Conservation (phyloP, 208 protist species). For the Trypanosoma platydactyli region DNA sequence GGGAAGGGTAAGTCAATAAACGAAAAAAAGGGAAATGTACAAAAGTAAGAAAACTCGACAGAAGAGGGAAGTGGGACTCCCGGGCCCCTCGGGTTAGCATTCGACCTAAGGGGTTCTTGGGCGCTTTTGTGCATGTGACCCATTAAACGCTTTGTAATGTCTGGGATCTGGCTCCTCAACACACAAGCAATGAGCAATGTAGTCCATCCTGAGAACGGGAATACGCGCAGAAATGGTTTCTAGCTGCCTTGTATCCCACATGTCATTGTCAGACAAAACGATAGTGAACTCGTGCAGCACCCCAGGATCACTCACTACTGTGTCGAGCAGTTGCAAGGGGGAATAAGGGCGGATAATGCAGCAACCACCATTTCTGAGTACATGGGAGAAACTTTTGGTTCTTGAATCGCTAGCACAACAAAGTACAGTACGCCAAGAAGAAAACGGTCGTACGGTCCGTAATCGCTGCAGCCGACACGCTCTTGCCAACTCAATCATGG, state of each 20-base stretch:
- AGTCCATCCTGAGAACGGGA: constrained; percentile 56
- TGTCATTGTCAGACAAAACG: constrained; percentile 56
- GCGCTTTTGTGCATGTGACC: constrained; percentile 22
- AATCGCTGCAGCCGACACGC: constrained; percentile 48
- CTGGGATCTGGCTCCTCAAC: constrained; percentile 24
- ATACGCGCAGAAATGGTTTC: constrained; percentile 26
- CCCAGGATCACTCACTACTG: background rate
- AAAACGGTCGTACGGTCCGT: constrained; percentile 36
- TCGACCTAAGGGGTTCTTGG: background rate
- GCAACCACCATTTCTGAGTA: constrained; percentile 60
- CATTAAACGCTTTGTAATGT: constrained; percentile 30
- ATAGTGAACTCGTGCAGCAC: constrained; percentile 15
- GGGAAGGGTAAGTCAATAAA: constrained; percentile 9
- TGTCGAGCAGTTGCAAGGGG: constrained; percentile 8
- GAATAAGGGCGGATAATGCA: constrained; percentile 6
- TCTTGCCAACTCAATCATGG: constrained; percentile 37
- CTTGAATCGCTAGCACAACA: constrained; percentile 40
- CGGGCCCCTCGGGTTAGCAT: too few relatives aligned
- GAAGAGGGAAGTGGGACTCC: too few relatives aligned
- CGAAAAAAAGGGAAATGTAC: constrained; percentile 8
- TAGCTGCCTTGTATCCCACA: constrained; percentile 47
- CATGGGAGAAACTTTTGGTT: constrained; percentile 45
- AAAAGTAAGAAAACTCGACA: constrained; percentile 1
- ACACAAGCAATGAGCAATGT: constrained; percentile 66
- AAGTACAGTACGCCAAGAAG: constrained; percentile 46